Base-by-base conservation (phyloP, 768 basidiomycete genomes). In the Calocybe cyanea region DNA sequence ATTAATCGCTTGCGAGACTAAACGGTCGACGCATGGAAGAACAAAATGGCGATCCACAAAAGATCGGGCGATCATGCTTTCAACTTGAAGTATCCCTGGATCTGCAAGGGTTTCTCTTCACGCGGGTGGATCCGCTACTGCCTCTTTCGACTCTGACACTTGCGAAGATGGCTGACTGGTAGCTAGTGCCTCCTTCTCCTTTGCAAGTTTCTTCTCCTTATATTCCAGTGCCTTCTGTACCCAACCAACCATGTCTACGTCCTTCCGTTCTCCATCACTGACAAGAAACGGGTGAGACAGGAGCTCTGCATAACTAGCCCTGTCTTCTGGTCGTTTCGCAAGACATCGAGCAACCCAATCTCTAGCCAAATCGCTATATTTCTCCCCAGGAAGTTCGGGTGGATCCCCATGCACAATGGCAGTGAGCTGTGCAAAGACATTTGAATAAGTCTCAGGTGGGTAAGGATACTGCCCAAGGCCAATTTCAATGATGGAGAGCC, bases 391-490 rank as follows among this genome's bases (percentile, higher is more conserved):
- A 24, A 99, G 68, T 28, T 81, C 81, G 3, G 95, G 95, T 8
- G 93, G 87, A 45, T 92, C 89, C 0, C 93, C 95, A 52, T 96
- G 85, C 2, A 99, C 93, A 51, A 99, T 99, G 3, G 95, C 94
- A n/a, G 86, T 90, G 32, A 80, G 55, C 58, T 99, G 95, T 2
- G 94, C 95, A 66, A 99, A 96, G 13, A 97, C 93, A 63, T 97
- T 97, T 48, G 83, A 80, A 63, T 96, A 99, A 6, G 92, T 95
- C 69, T 98, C 94, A 20, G 94, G 94, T 23, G 95, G 95, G 60
- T 96, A 99, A 1, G 95, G 95, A 64, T 99, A 98, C 59, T 80
- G 65, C 59, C 87, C 94, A 57, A 89, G 74, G 2, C 87, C 90
- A 52, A 95, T 83, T 65, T 99, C 95, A 57, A 98, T 90, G 63